Evolutionary conservation across 129 eudicot genomes (phyloP), one percentile per base, ranked within the genome.

Genomic region (Flaveria robusta): DNA sequence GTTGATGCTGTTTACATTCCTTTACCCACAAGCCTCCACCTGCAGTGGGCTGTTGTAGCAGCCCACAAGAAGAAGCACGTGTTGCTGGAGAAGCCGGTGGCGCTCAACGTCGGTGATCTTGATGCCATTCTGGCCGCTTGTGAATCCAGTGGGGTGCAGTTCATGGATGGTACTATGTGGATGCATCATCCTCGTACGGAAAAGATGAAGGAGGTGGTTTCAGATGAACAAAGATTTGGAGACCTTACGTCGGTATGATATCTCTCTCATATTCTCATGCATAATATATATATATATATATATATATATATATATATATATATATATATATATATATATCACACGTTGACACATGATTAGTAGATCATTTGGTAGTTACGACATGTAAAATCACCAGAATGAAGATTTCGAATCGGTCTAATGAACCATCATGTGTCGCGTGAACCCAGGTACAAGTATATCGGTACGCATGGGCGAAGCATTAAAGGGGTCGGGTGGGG

Each of bases 91-190:
- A 90, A 90, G 83, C 96, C 96, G 5, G 82, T 88, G 66, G 96
- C 92, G 2, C 78, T 90, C 14, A 85, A 75, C 51, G 87, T 83
- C 1, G 67, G 47, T n/a, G 92, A 90, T 67, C 70, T 90, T 16
- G 92, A 90, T 68, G 42, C 13, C 43, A 90, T 90, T 11, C 73
- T 90, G 7, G 80, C 23, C 65, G 92, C 88, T 1, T 85, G 88
- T 41, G 89, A 87, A 46, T 69, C 87, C 7, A 87, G 75, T 80
- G 92, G 92, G 70, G 90, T 90, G 66, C 96, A 87, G 88, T 81
- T 72, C 78, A 90, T 90, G 96, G 96, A 90, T 37, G 86, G 77
- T 59, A 90, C 96, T 62, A 87, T 87, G 96, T 90, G 96, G 96
- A 87, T 90, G 90, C 96, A 90, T 70, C 92, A 87, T 45, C 92